Base-by-base conservation (phyloP, 176 grass and related monocot species). In the Calamus simplicifolius region DNA sequence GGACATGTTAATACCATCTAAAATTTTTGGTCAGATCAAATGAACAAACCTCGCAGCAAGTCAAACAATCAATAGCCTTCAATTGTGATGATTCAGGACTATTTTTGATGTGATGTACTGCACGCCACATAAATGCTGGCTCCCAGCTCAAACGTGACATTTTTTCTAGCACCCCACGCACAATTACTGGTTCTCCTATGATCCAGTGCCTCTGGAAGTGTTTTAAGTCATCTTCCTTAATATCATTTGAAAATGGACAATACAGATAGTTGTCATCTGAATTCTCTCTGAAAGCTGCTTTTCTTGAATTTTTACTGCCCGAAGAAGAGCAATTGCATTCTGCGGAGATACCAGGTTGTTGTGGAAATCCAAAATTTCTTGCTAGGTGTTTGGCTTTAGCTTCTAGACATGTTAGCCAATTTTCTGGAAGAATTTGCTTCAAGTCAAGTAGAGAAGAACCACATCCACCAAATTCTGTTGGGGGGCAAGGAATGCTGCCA, bases 141-240 rank as follows among this genome's bases (percentile, higher is more conserved):
- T 71, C 48, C 89, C 89, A 94, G 27, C 30, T 84, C 74, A 94
- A 65, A 49, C 19, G 15, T 19, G 77, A 50, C 67, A 77, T 84
- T 78, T 79, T 72, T 5, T 73, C 48, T 5, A 81, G 68, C 30
- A 85, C 77, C 5, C 64, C 77, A 76, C 67, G 71, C 13, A 88
- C 83, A 76, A 94, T 81, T 64, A 94, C 81, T 51, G 89, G 89
- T 31, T 94, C 89, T 54, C 89, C 89, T 54, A 85, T 88, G 25
- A 81, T 52, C 89, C 89, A 94, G n/a, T 94, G 89, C 66, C 43
- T 80, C 54, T 84, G 89, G 64, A 94, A 94, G 63, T 94, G 89
- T 16, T 64, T 51, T 25, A 88, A 25, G 58, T 76, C 89, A 56
- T 82, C 77, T 29, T 38, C 31, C 19, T 88, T 58, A 13, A 54